Percentiles rank a stretch among this genome's conserved stretches.
Evolutionary conservation across 257 asterid genomes (phyloP).

Genomic region (Scutellaria barbata): DNA sequence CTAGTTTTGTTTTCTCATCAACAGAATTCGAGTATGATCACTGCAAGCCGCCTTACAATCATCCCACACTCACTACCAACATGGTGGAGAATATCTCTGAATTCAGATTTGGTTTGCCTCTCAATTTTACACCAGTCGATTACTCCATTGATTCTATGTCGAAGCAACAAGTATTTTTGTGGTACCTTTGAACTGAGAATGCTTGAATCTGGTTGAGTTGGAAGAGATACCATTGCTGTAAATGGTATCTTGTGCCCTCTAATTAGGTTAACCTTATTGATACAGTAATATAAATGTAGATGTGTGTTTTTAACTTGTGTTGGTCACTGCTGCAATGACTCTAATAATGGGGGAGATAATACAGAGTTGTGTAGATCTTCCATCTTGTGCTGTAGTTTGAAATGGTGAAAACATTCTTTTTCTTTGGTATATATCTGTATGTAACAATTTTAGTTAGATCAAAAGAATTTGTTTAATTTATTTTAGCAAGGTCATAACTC

Average conservation of each 20-base stretch:
- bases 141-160: slow-evolving; percentile 15
- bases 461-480: too few relatives aligned
- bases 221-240: not conserved
- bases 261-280: slow-evolving; percentile 16
- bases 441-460: too few relatives aligned
- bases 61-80: slow-evolving; percentile 1
- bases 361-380: not conserved
- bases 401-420: not conserved
- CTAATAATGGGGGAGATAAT: slow-evolving; percentile 19
- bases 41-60: slow-evolving; percentile 24
- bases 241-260: slow-evolving; percentile 4
- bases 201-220: not conserved
- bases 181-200: slow-evolving; percentile 17
- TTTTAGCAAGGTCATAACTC: too few relatives aligned
- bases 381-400: slow-evolving; percentile 10
- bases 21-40: slow-evolving; percentile 39
- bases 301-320: slow-evolving; percentile 7
- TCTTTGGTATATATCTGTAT: too few relatives aligned
- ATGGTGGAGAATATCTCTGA: not conserved
- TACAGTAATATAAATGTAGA: not conserved
- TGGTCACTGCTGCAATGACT: not conserved
- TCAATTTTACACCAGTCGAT: slow-evolving; percentile 18
- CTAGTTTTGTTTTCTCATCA: slow-evolving; percentile 32
- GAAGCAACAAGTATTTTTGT: slow-evolving; percentile 14
- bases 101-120: slow-evolving; percentile 18